These are phyloP conservation scores for Podospora sp. DNA, from an alignment of 495 filamentous ascomycete genomes.

Conservation along the genomic window DNA sequence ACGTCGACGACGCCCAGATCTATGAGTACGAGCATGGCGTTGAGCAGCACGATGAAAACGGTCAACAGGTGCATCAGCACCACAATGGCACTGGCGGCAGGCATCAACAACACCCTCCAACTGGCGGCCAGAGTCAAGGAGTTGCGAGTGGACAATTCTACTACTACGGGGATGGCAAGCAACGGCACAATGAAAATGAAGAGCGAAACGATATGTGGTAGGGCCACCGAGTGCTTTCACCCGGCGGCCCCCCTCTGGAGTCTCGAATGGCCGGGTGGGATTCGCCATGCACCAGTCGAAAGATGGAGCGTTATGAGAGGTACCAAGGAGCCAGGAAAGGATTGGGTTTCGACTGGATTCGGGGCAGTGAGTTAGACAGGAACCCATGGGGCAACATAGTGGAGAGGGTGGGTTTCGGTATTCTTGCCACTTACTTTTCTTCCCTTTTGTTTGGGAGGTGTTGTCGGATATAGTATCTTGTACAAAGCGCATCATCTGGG, in stretches of 20 bases:
- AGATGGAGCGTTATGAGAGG: neutral
- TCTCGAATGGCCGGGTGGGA: neutral
- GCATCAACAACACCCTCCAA: slow-evolving; percentile 21
- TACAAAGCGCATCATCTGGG: slow-evolving; percentile 21
- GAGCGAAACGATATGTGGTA: slow-evolving; percentile 39
- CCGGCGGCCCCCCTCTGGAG: neutral
- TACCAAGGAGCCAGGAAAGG: neutral
- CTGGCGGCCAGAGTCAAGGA: slow-evolving; percentile 11
- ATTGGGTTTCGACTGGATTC: neutral
- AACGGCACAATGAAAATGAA: slow-evolving; percentile 22
- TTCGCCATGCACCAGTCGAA: neutral
- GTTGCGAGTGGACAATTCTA: slow-evolving; percentile 22
- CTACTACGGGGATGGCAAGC: slow-evolving; percentile 25
- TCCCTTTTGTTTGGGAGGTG: slow-evolving; percentile 5
- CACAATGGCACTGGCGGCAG: slow-evolving; percentile 14
- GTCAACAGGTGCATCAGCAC: slow-evolving; percentile 14
- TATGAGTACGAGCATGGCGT: slow-evolving; percentile 53
- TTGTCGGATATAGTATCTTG: slow-evolving; percentile 2
- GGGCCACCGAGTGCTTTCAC: slow-evolving; percentile 18
- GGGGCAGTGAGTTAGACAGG: neutral
- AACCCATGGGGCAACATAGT: neutral
- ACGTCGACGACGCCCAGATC: slow-evolving; percentile 50
- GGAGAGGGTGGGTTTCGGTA: neutral
- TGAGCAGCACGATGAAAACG: slow-evolving; percentile 31
- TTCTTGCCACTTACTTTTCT: slow-evolving; percentile 14